These are phyloP conservation scores for Calycina herbarum DNA, from an alignment of 2,329 filamentous ascomycete species.

Conservation along the genomic window DNA sequence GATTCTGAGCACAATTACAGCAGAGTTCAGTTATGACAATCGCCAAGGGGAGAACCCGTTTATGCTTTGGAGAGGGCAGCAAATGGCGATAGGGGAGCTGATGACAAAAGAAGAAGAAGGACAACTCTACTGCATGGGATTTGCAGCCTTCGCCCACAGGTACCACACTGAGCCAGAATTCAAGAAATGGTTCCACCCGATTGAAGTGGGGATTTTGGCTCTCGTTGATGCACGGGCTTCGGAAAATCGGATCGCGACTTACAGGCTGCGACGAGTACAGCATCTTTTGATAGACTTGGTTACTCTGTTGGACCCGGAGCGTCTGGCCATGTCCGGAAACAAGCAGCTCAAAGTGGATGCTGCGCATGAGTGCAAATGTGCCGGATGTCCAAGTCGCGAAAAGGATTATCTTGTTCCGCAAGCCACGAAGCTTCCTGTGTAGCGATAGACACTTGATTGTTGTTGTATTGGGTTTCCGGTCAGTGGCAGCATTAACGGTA, in stretches of 20 bases:
- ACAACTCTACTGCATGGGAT: constrained; percentile 30
- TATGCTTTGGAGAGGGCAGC: constrained; percentile 34
- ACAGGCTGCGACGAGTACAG: constrained; percentile 26
- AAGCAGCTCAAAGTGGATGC: constrained; percentile 24
- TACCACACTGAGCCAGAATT: constrained; percentile 23
- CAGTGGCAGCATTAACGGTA: too few relatives aligned
- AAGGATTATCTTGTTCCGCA: constrained; percentile 5
- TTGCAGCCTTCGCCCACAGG: constrained; percentile 26
- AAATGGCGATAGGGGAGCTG: constrained; percentile 33
- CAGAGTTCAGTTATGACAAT: constrained; percentile 21
- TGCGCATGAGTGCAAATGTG: constrained; percentile 25
- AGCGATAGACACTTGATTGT: background rate
- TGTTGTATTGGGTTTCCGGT: too few relatives aligned
- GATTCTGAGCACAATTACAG: constrained; percentile 24
- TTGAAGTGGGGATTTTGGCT: constrained; percentile 20
- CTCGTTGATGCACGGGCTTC: constrained; percentile 18
- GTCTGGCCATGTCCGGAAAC: constrained; percentile 6
- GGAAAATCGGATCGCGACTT: constrained; percentile 18
- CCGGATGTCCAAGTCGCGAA: constrained; percentile 22
- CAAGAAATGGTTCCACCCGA: constrained; percentile 25
- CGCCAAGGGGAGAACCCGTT: constrained; percentile 25
- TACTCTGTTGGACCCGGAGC: constrained; percentile 22
- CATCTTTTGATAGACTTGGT: constrained; percentile 29
- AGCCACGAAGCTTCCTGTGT: constrained; percentile 19
- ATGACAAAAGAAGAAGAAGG: constrained; percentile 29